A percentile compares a stretch with the other conserved stretches of the same genome.
Conservation (phyloP, 1,284 basidiomycete genomes). For the Limonomyces culmigenus region DNA sequence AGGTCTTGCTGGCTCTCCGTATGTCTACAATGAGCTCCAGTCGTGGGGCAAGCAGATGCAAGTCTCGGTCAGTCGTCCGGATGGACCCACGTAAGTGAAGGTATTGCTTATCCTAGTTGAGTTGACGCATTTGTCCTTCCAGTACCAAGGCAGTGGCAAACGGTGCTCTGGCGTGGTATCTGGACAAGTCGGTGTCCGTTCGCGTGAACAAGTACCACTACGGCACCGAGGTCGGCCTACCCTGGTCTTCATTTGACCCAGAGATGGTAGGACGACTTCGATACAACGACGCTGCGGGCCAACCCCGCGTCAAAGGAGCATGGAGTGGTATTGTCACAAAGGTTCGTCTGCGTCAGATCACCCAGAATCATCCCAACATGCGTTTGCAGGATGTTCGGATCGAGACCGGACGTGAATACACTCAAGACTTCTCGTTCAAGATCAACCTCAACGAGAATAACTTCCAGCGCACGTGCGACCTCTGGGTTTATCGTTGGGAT, state of each 20-base stretch:
- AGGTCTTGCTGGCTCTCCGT: slow-evolving; percentile 6
- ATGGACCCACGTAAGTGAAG: slow-evolving; percentile 4
- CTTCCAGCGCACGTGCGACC: neutral
- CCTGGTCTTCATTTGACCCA: no score
- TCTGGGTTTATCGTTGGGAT: slow-evolving; percentile 5
- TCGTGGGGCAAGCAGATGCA: slow-evolving; percentile 3
- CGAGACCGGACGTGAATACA: no score
- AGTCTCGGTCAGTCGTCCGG: slow-evolving; percentile 4
- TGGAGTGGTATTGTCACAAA: slow-evolving; percentile 5
- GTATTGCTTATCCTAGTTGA: neutral
- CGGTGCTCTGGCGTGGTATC: slow-evolving; percentile 5
- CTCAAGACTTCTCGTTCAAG: no score
- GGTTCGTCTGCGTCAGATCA: neutral
- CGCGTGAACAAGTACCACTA: slow-evolving; percentile 4
- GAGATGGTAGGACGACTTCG: no score
- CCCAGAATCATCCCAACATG: neutral
- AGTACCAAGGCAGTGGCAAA: slow-evolving; percentile 5
- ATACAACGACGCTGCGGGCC: neutral
- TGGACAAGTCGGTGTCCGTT: slow-evolving; percentile 3
- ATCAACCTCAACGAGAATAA: neutral
- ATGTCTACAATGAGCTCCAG: slow-evolving; percentile 3
- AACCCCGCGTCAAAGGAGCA: neutral
- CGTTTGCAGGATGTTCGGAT: neutral
- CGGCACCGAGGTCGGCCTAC: neutral
- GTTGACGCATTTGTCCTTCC: slow-evolving; percentile 1